Evolutionary conservation across 768 basidiomycete species (phyloP).

Genomic region (Rhodocollybia butyracea): DNA sequence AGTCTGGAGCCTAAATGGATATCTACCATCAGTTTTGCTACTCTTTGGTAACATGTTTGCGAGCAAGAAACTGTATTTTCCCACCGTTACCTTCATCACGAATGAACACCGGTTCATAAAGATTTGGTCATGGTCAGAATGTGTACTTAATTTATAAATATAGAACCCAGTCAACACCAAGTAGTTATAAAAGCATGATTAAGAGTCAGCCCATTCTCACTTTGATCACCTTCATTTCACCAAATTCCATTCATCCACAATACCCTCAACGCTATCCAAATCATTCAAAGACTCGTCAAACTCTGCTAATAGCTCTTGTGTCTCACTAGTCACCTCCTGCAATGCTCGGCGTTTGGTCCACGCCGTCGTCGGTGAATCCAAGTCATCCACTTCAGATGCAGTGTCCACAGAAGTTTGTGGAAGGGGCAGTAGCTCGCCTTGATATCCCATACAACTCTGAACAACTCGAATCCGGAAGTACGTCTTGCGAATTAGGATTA

Average conservation of each 20-base stretch:
- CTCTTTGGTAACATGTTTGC: too few species aligned
- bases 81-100: too few species aligned
- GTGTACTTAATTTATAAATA: too few species aligned
- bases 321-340: constrained; percentile 50
- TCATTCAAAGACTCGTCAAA: constrained; percentile 39
- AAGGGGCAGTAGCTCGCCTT: constrained; percentile 45
- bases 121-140: too few species aligned
- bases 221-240: too few species aligned
- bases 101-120: too few species aligned
- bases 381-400: constrained; percentile 28
- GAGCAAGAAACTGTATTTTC: too few species aligned
- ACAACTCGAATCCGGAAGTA: constrained; percentile 60
- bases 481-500: constrained; percentile 51
- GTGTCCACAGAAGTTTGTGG: constrained; percentile 16
- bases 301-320: constrained; percentile 54
- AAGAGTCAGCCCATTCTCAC: too few species aligned
- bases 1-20: too few species aligned
- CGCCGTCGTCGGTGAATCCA: constrained; percentile 29
- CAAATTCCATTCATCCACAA: constrained; percentile 29
- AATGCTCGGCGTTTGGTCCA: constrained; percentile 58
- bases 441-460: constrained; percentile 64
- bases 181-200: too few species aligned
- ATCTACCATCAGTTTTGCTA: too few species aligned
- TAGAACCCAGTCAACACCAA: too few species aligned
- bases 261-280: constrained; percentile 25